Evolutionary conservation across 192 early-diverging fungal genomes (phyloP), one percentile per base, ranked within the genome.

Genomic region (Umbelopsis sp.): DNA sequence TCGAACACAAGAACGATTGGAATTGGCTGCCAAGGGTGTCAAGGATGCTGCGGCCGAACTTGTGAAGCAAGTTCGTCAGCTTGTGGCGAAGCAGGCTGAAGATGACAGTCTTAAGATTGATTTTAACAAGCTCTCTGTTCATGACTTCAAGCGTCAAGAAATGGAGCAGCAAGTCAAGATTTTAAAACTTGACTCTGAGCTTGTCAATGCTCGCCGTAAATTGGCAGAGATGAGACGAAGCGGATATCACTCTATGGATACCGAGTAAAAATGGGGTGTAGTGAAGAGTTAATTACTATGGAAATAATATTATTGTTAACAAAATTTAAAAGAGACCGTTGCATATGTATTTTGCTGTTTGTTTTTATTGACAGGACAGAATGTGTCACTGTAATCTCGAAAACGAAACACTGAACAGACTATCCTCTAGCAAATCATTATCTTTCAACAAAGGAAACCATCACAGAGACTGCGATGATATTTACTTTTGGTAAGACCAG

Each of bases 101-200:
- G 78, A 87, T 13, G 88, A 93, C 47, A 84, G 86, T 37, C 69
- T 52, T 0, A 64, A 67, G 21, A 84, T 90, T 53, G 87, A 93
- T 67, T 92, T 86, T 66, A 86, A 87, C 64, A 82, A 86, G 69
- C 83, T 99, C 83, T 90, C 90, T 64, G 88, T 90, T 23, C 92
- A 96, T 80, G 95, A 99, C 78, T 93, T 96, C 80, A 97, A 97
- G 83, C 91, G 92, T 71, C 88, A 89, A 73, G 96, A 98, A 78
- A 99, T 98, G 97, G 93, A 97, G 70, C 96, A 97, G 80, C 97
- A 99, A 80, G 97, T 99, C 45, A 86, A 90, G 81, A 96, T 99
- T 64, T 84, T 98, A 71, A 94, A 97, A 81, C 84, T 98, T 27
- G 97, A 99, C 78, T 94, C 95, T 72, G 95, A 95, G 58, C 81